These are phyloP conservation scores for Myrica gale DNA, from an alignment of 306 rosid species.

Conservation along the genomic window DNA sequence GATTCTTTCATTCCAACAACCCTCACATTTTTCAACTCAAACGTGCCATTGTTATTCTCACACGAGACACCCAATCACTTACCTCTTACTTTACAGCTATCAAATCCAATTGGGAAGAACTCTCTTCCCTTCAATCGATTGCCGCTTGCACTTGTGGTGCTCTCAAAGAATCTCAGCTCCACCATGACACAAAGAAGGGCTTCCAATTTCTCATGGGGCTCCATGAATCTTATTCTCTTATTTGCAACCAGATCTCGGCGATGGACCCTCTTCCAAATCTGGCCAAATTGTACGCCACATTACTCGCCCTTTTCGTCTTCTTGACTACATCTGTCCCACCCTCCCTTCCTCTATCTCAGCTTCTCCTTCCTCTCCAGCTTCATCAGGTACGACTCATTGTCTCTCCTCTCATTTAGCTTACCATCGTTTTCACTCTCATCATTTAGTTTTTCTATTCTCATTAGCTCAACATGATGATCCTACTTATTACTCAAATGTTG, in stretches of 20 bases:
- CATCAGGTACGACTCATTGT: background rate
- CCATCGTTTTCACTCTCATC: background rate
- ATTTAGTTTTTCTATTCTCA: background rate
- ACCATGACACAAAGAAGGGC: too few species aligned
- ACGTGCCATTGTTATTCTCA: background rate
- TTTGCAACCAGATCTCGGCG: too few species aligned
- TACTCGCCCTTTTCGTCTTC: background rate
- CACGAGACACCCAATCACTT: background rate
- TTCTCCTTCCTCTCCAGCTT: background rate
- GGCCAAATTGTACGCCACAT: too few species aligned
- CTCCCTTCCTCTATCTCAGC: background rate
- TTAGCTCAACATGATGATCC: background rate
- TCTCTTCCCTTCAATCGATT: too few species aligned
- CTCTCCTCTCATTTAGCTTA: too few species aligned
- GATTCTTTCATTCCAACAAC: background rate
- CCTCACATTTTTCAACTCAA: background rate
- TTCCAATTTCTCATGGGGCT: too few species aligned
- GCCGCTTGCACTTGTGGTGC: too few species aligned
- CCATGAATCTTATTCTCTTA: too few species aligned
- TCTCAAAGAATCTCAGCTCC: too few species aligned
- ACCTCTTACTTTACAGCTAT: too few species aligned
- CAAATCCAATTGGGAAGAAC: background rate
- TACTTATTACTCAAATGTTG: too few species aligned
- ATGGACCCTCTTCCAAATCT: too few species aligned
- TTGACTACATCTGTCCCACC: background rate